These are phyloP conservation scores for Candida chauliodis DNA, from an alignment of 805 yeast species.

Conservation along the genomic window DNA sequence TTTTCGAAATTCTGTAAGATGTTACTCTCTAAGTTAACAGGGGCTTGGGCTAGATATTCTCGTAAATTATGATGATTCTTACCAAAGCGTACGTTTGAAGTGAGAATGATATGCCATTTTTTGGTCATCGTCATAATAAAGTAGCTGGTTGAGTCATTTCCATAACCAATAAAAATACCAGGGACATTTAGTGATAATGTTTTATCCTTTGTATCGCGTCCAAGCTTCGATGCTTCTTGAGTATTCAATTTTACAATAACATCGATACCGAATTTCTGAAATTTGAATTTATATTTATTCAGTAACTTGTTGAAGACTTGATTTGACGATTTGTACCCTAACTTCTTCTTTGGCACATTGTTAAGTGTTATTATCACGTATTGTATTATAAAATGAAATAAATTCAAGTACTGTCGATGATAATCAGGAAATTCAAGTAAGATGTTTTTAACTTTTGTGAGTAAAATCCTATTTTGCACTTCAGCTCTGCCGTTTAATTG, in stretches of 20 bases:
- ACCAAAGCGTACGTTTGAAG: not conserved
- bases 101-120: not conserved
- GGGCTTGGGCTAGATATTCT: not conserved
- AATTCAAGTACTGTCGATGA: not conserved
- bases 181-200: not conserved
- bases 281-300: not conserved
- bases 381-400: not conserved
- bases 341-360: not conserved
- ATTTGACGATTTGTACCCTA: not conserved
- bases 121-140: not conserved
- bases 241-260: not conserved
- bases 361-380: not conserved
- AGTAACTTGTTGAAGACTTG: not conserved
- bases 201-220: not conserved
- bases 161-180: not conserved
- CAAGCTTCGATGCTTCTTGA: not conserved
- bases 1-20: too few species aligned
- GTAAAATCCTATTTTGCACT: not conserved
- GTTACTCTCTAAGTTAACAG: too few species aligned
- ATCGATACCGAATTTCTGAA: not conserved
- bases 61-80: not conserved
- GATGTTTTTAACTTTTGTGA: not conserved
- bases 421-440: not conserved
- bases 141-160: not conserved
- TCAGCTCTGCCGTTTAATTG: not conserved